A percentile compares a stretch with the other conserved stretches of the same genome.
Conservation (phyloP, 176 grass and related monocot genomes). For the Juncus inflexus region DNA sequence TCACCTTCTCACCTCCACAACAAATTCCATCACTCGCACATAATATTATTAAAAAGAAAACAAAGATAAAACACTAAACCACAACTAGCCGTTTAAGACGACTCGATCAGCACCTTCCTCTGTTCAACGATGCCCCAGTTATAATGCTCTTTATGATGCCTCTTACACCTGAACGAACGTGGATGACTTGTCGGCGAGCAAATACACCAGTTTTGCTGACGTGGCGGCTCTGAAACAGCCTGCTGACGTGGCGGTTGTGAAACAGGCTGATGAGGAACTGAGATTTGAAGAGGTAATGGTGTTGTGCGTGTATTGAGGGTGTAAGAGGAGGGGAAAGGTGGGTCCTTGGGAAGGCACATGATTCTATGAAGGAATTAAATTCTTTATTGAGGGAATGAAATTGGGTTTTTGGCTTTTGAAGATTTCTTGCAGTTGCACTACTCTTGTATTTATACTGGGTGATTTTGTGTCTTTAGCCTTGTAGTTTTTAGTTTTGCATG, state of each 20-base stretch:
- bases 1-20: no score
- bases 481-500: no score
- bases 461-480: no score
- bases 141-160: constrained; percentile 39
- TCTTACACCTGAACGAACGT: constrained; percentile 65
- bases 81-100: no score
- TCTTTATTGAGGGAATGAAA: constrained; percentile 16
- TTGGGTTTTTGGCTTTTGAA: no score
- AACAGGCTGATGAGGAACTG: background rate
- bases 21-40: background rate
- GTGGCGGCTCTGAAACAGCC: constrained; percentile 2
- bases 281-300: background rate
- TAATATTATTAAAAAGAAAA: background rate
- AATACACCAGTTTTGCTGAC: constrained; percentile 22
- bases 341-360: constrained; percentile 22
- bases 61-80: no score
- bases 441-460: no score
- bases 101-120: no score
- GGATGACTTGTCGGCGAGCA: constrained; percentile 50
- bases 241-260: background rate
- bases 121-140: background rate
- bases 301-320: background rate
- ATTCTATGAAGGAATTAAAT: constrained; percentile 1
- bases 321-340: background rate
- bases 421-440: no score